A percentile compares a stretch with the other conserved stretches of the same genome.
phyloP scores from a whole-genome alignment of 139 green algal species.

The Diplosphaera chodatii region DNA sequence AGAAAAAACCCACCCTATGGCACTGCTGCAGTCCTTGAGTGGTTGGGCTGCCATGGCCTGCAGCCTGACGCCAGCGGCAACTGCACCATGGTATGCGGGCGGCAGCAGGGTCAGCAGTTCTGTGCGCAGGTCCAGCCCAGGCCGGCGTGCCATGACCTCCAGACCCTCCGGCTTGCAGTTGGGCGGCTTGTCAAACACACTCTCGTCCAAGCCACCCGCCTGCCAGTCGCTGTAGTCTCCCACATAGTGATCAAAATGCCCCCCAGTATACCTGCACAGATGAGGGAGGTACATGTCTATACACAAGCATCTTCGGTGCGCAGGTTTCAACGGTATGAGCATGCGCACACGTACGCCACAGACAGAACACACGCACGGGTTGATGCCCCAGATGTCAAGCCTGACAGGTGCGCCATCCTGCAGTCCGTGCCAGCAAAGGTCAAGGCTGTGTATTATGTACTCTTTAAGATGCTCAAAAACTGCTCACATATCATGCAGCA shows the following conservation, averaged over 20 bases:
- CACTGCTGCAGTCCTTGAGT: background rate
- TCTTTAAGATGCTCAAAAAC: background rate
- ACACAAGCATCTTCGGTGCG: too few species aligned
- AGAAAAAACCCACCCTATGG: too few species aligned
- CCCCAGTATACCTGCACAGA: slow-evolving; percentile 24
- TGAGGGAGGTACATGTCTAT: too few species aligned
- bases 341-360: background rate
- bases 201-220: slow-evolving; percentile 3
- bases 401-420: slow-evolving; percentile 24
- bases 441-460: background rate
- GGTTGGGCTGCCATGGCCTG: too few species aligned
- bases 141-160: background rate
- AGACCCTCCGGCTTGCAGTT: slow-evolving; percentile 9
- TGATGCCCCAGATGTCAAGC: slow-evolving; percentile 34
- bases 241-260: slow-evolving; percentile 46
- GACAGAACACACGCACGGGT: slow-evolving; percentile 17
- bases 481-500: background rate
- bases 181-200: slow-evolving; percentile 20
- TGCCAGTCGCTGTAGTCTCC: slow-evolving; percentile 25
- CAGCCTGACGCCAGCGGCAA: too few species aligned
- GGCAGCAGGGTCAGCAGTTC: slow-evolving; percentile 13
- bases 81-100: slow-evolving; percentile 19
- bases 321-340: too few species aligned
- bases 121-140: background rate
- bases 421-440: background rate